Conservation (phyloP, 2,329 filamentous ascomycete genomes). For the Colletotrichum spaethianum region DNA sequence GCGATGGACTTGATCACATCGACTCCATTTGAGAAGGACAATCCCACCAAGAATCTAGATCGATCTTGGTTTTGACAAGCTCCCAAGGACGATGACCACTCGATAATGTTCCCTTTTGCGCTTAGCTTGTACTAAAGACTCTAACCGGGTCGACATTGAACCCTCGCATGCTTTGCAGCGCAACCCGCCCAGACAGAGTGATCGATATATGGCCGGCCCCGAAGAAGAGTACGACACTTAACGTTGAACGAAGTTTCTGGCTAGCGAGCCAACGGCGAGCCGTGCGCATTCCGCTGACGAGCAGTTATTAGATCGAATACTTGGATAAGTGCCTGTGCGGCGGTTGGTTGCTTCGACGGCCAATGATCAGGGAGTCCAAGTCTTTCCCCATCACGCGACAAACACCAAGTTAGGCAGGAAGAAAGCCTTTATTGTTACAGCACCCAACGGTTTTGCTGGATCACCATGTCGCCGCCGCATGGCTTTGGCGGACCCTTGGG, state of each 20-base stretch:
- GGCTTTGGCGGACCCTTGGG: background rate
- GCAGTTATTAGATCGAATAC: background rate
- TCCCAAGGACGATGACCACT: background rate
- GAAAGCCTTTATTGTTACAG: background rate
- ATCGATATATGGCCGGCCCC: background rate
- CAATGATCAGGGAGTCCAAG: background rate
- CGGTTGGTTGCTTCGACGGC: background rate
- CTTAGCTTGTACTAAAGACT: background rate
- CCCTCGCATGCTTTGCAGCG: background rate
- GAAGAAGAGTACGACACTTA: background rate
- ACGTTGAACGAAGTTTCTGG: background rate
- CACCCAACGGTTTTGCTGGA: background rate
- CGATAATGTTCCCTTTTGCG: background rate
- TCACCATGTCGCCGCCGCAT: background rate
- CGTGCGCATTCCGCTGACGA: background rate
- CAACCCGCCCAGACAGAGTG: background rate
- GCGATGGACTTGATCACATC: background rate
- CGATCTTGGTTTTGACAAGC: background rate
- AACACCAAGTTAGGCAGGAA: background rate
- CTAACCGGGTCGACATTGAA: background rate
- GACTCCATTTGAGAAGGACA: background rate
- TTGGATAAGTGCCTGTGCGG: background rate
- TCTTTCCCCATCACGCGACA: background rate
- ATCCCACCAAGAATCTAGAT: background rate
- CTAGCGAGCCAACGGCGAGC: conserved; percentile 2